These are phyloP conservation scores for Hypomontagnella monticulosa DNA, from an alignment of 495 filamentous ascomycete species.

Conservation along the genomic window DNA sequence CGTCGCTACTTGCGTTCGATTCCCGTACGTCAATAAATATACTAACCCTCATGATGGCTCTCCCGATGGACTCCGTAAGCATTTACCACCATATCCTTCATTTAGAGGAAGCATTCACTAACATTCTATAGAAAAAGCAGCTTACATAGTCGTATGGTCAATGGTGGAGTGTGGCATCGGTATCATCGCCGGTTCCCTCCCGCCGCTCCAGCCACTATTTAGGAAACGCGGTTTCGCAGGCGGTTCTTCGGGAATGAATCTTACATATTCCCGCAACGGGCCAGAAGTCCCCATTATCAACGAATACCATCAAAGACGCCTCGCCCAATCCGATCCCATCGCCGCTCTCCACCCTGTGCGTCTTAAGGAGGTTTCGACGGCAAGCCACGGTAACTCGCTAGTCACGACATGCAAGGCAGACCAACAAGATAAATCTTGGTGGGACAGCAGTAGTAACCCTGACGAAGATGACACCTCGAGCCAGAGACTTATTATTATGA, in stretches of 20 bases:
- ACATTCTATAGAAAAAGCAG: slow-evolving; percentile 11
- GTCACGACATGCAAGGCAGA: slow-evolving; percentile 16
- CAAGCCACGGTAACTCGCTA: slow-evolving; percentile 4
- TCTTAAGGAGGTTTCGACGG: not conserved
- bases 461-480: slow-evolving; percentile 9
- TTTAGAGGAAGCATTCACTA: not conserved
- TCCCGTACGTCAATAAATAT: slow-evolving; percentile 18
- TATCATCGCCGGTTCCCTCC: slow-evolving; percentile 37
- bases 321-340: not conserved
- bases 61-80: slow-evolving; percentile 19
- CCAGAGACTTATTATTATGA: slow-evolving; percentile 26
- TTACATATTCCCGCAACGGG: not conserved
- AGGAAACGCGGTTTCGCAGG: slow-evolving; percentile 8
- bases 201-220: slow-evolving; percentile 28
- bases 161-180: slow-evolving; percentile 39
- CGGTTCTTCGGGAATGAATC: not conserved
- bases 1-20: slow-evolving; percentile 25
- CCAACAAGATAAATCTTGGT: not conserved
- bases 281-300: not conserved
- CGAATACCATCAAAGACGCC: not conserved
- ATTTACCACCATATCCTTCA: not conserved
- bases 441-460: not conserved
- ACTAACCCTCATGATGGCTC: not conserved
- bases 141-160: slow-evolving; percentile 28
- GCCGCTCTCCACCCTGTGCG: not conserved